These are phyloP conservation scores for Elaphomyces granulatus DNA, from an alignment of 495 filamentous ascomycete species.

Conservation along the genomic window DNA sequence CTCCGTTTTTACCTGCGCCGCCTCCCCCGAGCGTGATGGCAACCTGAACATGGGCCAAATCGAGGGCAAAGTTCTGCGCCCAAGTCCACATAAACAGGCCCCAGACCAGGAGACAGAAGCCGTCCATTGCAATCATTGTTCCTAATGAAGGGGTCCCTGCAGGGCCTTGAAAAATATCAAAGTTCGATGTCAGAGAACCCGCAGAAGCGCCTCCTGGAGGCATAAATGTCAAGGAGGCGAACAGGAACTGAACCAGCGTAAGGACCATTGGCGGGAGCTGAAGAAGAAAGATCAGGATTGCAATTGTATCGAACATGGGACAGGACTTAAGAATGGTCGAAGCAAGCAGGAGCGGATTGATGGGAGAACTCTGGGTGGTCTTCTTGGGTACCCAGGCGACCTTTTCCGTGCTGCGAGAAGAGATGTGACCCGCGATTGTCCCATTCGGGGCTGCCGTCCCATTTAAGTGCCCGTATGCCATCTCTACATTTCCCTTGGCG, in stretches of 20 bases:
- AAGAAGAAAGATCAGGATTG: constrained; percentile 93
- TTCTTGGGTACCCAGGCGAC: constrained; percentile 40
- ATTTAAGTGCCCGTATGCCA: constrained; percentile 26
- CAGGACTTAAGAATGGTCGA: constrained; percentile 82
- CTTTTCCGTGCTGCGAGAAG: constrained; percentile 24
- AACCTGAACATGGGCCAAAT: constrained; percentile 93
- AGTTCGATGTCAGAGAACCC: constrained; percentile 45
- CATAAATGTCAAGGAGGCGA: constrained; percentile 87
- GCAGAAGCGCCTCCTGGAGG: constrained; percentile 44
- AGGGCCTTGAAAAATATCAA: constrained; percentile 59
- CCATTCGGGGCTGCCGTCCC: constrained; percentile 24
- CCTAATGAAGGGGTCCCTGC: constrained; percentile 60
- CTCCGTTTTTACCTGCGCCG: constrained; percentile 57
- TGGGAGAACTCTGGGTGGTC: constrained; percentile 42
- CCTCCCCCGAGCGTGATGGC: constrained; percentile 86
- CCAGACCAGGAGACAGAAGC: constrained; percentile 69
- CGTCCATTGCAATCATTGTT: constrained; percentile 70
- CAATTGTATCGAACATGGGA: constrained; percentile 89
- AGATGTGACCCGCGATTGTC: constrained; percentile 15
- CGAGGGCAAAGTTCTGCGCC: constrained; percentile 75
- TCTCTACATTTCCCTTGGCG: constrained; percentile 24
- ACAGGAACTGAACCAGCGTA: constrained; percentile 82
- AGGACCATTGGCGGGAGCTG: constrained; percentile 88
- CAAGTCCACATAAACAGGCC: constrained; percentile 74
- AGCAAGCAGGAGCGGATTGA: constrained; percentile 53